Evolutionary conservation across 768 basidiomycete species (phyloP), one percentile per base, ranked within the genome.

Genomic region (Leccinum imitatum): DNA sequence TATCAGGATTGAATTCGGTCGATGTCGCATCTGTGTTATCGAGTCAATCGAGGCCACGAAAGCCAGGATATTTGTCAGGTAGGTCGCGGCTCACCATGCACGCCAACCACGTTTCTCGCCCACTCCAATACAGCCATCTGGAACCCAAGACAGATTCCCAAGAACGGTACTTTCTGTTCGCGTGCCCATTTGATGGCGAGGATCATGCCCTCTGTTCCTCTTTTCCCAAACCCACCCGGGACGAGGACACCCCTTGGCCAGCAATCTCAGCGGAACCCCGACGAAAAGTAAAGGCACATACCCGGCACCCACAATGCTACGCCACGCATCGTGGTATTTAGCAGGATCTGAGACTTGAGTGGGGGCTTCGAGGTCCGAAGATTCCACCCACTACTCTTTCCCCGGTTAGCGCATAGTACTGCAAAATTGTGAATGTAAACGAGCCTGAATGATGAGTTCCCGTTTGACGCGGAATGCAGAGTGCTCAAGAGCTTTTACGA

Each of bases 191-290:
- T 95, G 74, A 95, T 93, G n/a, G 96, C 96, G 53, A 95, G 82
- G 70, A 98, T 88, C 96, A 99, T 98, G 44, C 96, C 96, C 75
- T 97, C 95, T 1, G 90, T 94, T 21, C 96, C 96, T 41, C 96
- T 91, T 10, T 80, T 77, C 19, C 96, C 96, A 71, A 99, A 99
- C 11, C 96, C 96, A 53, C 96, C 97, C 1, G 96, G 96, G 14
- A 99, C 93, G 57, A 98, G 91, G 69, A 99, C 94, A 61, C 96
- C 97, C 58, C 93, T 95, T 67, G 30, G 51, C 53, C 35, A 58
- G 14, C 4, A 53, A 41, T 35, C 14, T 72, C 51, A 72, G 62
- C 30, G 19, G 19, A 50, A 51, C 33, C 55, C 54, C 41, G 39
- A 25, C n/a, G 1, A 59, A 33, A 19, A 9, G 52, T 11, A 60